Evolutionary conservation across 108 stramenopile genomes (phyloP), one percentile per base, ranked within the genome.

Genomic region (Cyclostephanos tholiformis): DNA sequence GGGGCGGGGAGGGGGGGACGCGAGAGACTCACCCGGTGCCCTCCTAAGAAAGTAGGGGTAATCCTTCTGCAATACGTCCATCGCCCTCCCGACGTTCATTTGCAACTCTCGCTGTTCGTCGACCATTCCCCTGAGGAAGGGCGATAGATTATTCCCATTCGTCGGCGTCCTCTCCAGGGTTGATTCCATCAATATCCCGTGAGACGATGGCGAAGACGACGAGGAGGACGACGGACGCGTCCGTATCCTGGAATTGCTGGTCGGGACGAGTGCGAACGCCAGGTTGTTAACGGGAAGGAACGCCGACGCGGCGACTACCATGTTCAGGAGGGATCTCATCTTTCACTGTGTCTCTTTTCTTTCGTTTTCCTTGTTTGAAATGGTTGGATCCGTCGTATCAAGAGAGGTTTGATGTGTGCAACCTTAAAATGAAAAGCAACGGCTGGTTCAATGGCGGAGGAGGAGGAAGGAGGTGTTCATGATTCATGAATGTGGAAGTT

Each of bases 61-160:
- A 74, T 92, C 91, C 51, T 81, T 88, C 63, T 85, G 67, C 38
- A 92, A 65, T 17, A 85, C 86, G 65, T 92, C 91, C 84, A 92
- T 88, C 6, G 91, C 89, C 55, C 85, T 88, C 12, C 91, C 91
- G 12, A 92, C 74, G 65, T 89, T 86, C 80, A 89, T 71, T 71
- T 89, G 85, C 51, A 88, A 86, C 43, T 88, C 82, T 30, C 76
- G 66, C 66, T 88, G 78, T 63, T 92, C 91, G 59, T 92, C 87
- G 6, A 84, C 86, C 65, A 92, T 92, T 23, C 80, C 77, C 64
- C 83, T 86, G 22, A 93, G 39, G 11, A 92, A 83, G 4, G 91
- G 87, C 8, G 91, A 88, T 26, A 92, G 67, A 26, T 77, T 57
- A 48, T 69, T 39, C 12, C 19, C 59, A 2, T 17, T 38, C 2